These are phyloP conservation scores for Apophysomyces variabilis DNA, from an alignment of 371 early-diverging fungal species.

Conservation along the genomic window DNA sequence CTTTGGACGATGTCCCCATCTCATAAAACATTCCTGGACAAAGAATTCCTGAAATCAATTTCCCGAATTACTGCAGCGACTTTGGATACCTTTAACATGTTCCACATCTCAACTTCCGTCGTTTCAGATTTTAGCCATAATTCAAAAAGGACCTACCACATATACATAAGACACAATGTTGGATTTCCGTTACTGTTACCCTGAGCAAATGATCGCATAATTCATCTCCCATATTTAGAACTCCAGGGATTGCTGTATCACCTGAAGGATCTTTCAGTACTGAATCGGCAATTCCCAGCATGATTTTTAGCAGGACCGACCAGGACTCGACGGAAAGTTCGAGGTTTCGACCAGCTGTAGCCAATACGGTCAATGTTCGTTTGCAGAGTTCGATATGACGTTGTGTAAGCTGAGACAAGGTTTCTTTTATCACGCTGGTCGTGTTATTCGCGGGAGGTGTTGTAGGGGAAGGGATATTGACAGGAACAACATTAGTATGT, in stretches of 20 bases:
- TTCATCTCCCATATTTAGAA: slow-evolving; percentile 73
- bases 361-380: slow-evolving; percentile 66
- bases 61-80: background rate
- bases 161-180: background rate
- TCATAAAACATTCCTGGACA: slow-evolving; percentile 54
- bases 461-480: slow-evolving; percentile 16
- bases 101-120: slow-evolving; percentile 75
- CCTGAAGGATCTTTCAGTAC: slow-evolving; percentile 62
- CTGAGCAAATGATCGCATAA: slow-evolving; percentile 73
- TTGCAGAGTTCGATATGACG: slow-evolving; percentile 78
- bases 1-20: slow-evolving; percentile 77
- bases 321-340: slow-evolving; percentile 76
- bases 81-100: slow-evolving; percentile 55
- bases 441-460: slow-evolving; percentile 13
- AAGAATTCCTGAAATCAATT: background rate
- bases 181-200: slow-evolving; percentile 37
- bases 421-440: slow-evolving; percentile 31
- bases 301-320: slow-evolving; percentile 75
- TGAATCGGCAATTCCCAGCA: slow-evolving; percentile 74
- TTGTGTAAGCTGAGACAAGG: slow-evolving; percentile 46
- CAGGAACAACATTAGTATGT: slow-evolving; percentile 26
- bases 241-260: slow-evolving; percentile 36
- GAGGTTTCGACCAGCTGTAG: slow-evolving; percentile 67
- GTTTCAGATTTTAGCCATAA: slow-evolving; percentile 74
- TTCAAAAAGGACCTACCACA: slow-evolving; percentile 64